Base-by-base conservation (phyloP, 106 monocot genomes). In the Dendrobium chrysotoxum region DNA sequence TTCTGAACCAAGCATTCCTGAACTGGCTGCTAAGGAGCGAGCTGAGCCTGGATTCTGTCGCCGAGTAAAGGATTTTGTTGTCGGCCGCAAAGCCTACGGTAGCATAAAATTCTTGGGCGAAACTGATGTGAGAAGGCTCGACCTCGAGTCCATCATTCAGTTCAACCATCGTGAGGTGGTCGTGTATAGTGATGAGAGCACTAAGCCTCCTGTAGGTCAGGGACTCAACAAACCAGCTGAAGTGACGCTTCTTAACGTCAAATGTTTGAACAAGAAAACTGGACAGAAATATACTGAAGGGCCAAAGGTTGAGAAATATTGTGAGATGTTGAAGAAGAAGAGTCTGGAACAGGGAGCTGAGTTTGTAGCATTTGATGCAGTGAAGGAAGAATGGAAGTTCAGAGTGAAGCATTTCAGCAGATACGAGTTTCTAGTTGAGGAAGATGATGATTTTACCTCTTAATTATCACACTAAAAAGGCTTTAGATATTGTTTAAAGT, bases 201-300 rank as follows among this genome's bases (percentile, higher is more conserved):
- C 85, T 79, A 98, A 98, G 73, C 98, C 98, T 18, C 91, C 85
- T 1, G 87, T 91, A 8, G 98, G 98, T 11, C 84, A 92, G 79
- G 98, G 98, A 26, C 92, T 98, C 18, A 98, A 98, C 87, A 95
- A 95, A 81, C 81, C 94, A 11, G 94, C 98, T 2, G 91, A 89
- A 84, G 94, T 98, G 5, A 98, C 92, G 3, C 88, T 98, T 17
- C 88, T 98, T 2, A 91, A 95, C 55, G 84, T 98, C 85, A 95
- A 92, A 78, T 95, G 92, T 81, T 75, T 88, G 46, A 89, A 98
- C 79, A 94, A 85, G 89, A 97, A 89, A 84, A 91, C 92, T 0
- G 94, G 94, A 35, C 77, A 88, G 75, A 89, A 83, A 82, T 89
- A 82, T 79, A 86, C 85, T 4, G 94, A 91, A 64, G 92, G 94